phyloP scores from a whole-genome alignment of 164 flowering plant species.

The Stephania yunnanensis region DNA sequence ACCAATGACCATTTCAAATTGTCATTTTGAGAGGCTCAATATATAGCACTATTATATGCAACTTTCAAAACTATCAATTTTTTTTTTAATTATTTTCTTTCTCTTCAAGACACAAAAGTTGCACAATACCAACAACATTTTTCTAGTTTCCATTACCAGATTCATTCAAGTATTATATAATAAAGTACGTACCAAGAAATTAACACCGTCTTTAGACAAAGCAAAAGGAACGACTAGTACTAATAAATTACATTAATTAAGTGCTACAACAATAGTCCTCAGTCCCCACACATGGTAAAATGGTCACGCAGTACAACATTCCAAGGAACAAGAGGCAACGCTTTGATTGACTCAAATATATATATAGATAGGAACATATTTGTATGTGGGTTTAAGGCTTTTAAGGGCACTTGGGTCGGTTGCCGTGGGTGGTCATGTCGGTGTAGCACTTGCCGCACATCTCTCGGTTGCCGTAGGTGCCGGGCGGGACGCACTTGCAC shows the following conservation, averaged over 20 bases:
- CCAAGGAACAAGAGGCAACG: neutral
- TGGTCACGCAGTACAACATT: neutral
- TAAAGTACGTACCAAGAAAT: too few species aligned
- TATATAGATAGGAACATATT: too few species aligned
- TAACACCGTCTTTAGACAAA: too few species aligned
- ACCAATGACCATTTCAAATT: too few species aligned
- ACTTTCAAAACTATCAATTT: too few species aligned
- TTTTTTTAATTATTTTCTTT: neutral
- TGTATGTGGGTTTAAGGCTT: neutral
- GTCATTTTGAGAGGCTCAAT: too few species aligned
- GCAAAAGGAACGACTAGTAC: too few species aligned
- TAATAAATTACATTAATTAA: too few species aligned
- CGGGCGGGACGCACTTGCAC: slow-evolving; percentile 67
- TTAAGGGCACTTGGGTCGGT: slow-evolving; percentile 49
- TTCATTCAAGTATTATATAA: neutral
- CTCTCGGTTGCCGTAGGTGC: slow-evolving; percentile 47
- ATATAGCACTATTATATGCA: too few species aligned
- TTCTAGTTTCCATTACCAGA: neutral
- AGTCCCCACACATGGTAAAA: neutral
- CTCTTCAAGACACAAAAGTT: neutral
- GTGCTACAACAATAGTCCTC: too few species aligned
- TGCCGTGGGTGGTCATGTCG: slow-evolving; percentile 39
- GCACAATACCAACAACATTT: neutral
- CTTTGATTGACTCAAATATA: neutral
- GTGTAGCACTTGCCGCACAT: slow-evolving; percentile 54